Base-by-base conservation (phyloP, 2,329 filamentous ascomycete species). In the Pseudogymnoascus sp. region DNA sequence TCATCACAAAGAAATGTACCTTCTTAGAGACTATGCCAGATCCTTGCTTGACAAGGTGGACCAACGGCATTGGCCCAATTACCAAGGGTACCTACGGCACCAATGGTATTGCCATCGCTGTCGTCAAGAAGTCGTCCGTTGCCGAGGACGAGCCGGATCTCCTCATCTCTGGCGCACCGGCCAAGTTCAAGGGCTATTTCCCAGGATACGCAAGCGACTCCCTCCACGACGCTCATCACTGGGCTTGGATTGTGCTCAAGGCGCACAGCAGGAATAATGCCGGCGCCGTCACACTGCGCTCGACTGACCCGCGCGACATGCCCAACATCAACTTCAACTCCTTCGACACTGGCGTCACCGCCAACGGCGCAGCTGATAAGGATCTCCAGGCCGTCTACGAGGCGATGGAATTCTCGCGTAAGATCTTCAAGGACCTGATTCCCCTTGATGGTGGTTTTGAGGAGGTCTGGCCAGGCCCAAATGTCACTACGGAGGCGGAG, bases 241-340 rank as follows among this genome's bases (percentile, higher is more conserved):
- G 64, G 64, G 60, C 64, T 33, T 67, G 64, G 64, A 61, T 66
- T 33, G 79, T 81, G 6, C 78, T 90, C 63, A 87, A 87, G 73
- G 80, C 82, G 0, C 85, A 87, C 69, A 81, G 85, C 0, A 81
- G 83, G 63, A 88, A 89, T 65, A 76, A 70, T 1, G 82, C 81
- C 5, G 88, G 88, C 10, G 80, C 79, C 1, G 86, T 91, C 7
- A 80, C 74, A 2, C 80, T 91, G 6, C 78, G 77, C 17, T 86
- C 83, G 0, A 75, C 81, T 0, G 82, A 90, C 69, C 87, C 87
- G 0, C 82, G 83, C 1, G 86, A 89, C 62, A 76, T 79, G 9
- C 87, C 88, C 0, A 72, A 81, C 7, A 87, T 90, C 67, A 76
- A 76, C 61, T 88, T 85, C 76, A 82, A 84, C 73, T 87, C 80